Base-by-base conservation (phyloP, 371 early-diverging fungal genomes). In the Mortierella sp. region DNA sequence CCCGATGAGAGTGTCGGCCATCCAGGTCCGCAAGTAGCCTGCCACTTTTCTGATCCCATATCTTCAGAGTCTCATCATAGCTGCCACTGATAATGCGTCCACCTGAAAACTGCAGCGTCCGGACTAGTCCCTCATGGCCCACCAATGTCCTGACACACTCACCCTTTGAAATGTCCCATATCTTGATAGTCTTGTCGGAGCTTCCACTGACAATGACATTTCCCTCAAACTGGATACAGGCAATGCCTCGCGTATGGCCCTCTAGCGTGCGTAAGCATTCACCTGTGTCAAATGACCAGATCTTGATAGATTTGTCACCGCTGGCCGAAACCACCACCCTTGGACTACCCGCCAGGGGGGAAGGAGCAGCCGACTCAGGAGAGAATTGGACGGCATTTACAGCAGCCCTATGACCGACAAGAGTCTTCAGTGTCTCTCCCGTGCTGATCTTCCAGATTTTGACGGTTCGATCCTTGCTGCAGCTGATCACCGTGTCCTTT, bases 381-480 rank as follows among this genome's bases (percentile, higher is more conserved):
- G 76, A 69, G 81, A 89, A 82, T 44, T 88, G 87, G 3, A 95
- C 84, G 0, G 92, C 89, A 79, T 96, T 95, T 28, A 95, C 92
- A 2, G 92, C 93, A 1, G 92, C 90, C 1, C 85, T 79, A 81
- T 89, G 76, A 49, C 94, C 79, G 47, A 63, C 42, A 28, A 85
- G 73, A 30, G 80, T 68, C 62, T 86, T 71, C 3, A 83, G 26
- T 26, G 79, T 70, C 26, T 58, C 58, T 3, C 92, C 91, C 0
- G 82, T 84, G 19, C 81, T 70, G 4, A 88, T 61, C 42, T 84
- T 82, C 95, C 95, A 98, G 3, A 95, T 82, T 56, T 90, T 87
- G 30, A 95, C 88, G 1, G 94, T 92, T 24, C 86, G 83, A 70
- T 97, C 98, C 75, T 95, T 94, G n/a, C 93, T 92, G 60, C 94